These are phyloP conservation scores for Leccinum solheimii DNA, from an alignment of 1,284 basidiomycete genomes.

Conservation along the genomic window DNA sequence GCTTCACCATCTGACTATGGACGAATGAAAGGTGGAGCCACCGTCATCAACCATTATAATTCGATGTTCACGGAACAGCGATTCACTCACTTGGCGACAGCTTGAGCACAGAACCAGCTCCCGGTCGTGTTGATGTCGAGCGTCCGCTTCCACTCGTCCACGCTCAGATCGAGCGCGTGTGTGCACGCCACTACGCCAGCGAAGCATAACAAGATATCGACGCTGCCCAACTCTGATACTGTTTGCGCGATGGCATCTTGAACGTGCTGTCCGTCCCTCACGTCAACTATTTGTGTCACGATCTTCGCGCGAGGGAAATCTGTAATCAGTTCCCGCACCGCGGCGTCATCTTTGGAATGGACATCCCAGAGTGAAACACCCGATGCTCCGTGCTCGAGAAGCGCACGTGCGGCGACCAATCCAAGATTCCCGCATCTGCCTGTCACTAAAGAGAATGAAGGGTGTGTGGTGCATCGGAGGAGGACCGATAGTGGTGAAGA, in stretches of 20 bases:
- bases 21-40: background rate
- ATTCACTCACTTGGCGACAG: constrained; percentile 35
- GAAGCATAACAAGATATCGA: constrained; percentile 42
- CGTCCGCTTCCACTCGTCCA: constrained; percentile 39
- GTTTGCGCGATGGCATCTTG: constrained; percentile 32
- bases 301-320: constrained; percentile 41
- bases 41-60: background rate
- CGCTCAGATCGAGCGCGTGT: constrained; percentile 33
- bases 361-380: constrained; percentile 37
- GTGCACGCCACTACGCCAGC: constrained; percentile 41
- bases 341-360: constrained; percentile 15
- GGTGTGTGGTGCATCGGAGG: background rate
- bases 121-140: constrained; percentile 45
- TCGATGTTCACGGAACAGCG: background rate
- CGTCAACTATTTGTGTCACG: constrained; percentile 37
- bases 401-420: constrained; percentile 36
- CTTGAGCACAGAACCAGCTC: constrained; percentile 44
- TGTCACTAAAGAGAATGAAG: constrained; percentile 36
- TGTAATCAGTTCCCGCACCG: constrained; percentile 29
- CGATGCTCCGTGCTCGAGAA: constrained; percentile 44
- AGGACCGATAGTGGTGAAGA: background rate
- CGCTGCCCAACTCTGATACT: constrained; percentile 32
- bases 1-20: constrained; percentile 40
- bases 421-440: constrained; percentile 43
- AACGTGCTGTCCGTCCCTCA: constrained; percentile 36